Percentiles rank a stretch among this genome's conserved stretches.
These are phyloP conservation scores for Sclerotinia sclerotiorum DNA, from an alignment of 2,329 filamentous ascomycete genomes.

Conservation along the genomic window DNA sequence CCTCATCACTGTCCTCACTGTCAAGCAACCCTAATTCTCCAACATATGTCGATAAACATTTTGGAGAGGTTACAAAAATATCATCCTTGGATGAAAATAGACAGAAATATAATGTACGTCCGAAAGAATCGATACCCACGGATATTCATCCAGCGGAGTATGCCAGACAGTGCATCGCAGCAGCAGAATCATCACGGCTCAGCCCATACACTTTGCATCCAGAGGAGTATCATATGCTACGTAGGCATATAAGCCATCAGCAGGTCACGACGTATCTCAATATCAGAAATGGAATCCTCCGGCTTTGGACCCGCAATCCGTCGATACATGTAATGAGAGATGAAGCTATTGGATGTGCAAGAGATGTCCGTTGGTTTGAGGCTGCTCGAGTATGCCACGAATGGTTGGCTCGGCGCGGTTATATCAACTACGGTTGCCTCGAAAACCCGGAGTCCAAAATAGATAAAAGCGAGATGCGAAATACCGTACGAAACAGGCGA, in stretches of 20 bases:
- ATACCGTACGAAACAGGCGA: conserved; percentile 55
- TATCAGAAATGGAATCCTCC: conserved; percentile 89
- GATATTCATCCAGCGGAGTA: conserved; percentile 73
- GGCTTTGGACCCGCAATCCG: conserved; percentile 86
- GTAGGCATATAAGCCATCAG: conserved; percentile 77
- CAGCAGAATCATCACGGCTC: conserved; percentile 83
- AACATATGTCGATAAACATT: conserved; percentile 47
- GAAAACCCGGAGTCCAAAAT: conserved; percentile 53
- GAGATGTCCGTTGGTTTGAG: conserved; percentile 84
- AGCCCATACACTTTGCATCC: conserved; percentile 86
- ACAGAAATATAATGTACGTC: conserved; percentile 59
- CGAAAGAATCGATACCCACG: conserved; percentile 80
- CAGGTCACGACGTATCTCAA: conserved; percentile 97
- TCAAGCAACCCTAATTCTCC: conserved; percentile 67
- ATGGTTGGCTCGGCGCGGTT: conserved; percentile 87
- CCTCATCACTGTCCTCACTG: conserved; percentile 53
- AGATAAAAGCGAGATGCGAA: conserved; percentile 40
- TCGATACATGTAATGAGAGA: conserved; percentile 76
- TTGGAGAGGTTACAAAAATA: conserved; percentile 37
- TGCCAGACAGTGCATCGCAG: conserved; percentile 85
- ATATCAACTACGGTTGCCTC: conserved; percentile 95
- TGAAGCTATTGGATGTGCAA: conserved; percentile 88
- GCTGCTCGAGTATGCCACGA: conserved; percentile 85
- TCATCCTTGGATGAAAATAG: conserved; percentile 36
- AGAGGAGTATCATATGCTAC: conserved; percentile 78